A percentile compares a stretch with the other conserved stretches of the same genome.
Conservation (phyloP, 805 yeast species). For the Yamadazyma olivae region DNA sequence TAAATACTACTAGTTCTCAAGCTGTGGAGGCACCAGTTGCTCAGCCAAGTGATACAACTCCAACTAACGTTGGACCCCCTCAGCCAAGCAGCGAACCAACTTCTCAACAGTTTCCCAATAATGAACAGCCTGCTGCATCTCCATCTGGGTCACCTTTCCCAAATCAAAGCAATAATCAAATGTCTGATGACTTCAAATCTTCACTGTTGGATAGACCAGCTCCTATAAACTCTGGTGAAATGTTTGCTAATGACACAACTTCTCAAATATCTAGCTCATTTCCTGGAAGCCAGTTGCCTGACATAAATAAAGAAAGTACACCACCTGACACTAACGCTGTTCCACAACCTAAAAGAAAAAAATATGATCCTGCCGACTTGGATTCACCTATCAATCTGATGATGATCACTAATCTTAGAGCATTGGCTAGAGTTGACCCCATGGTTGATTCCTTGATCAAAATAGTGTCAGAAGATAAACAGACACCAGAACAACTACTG, state of each 20-base stretch:
- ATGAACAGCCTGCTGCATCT: background rate
- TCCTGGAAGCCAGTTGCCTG: background rate
- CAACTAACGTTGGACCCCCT: background rate
- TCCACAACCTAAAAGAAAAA: slow-evolving; percentile 3
- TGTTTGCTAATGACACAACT: background rate
- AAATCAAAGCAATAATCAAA: background rate
- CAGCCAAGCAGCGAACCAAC: background rate
- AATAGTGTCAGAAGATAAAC: slow-evolving; percentile 80
- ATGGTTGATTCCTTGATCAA: slow-evolving; percentile 73
- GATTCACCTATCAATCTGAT: slow-evolving; percentile 65
- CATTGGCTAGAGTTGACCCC: slow-evolving; percentile 73
- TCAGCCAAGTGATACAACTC: background rate
- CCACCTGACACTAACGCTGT: background rate
- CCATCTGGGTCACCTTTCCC: background rate
- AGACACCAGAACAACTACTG: slow-evolving; percentile 65
- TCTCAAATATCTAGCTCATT: background rate
- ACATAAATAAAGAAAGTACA: background rate
- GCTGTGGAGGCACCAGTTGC: background rate
- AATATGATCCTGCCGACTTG: slow-evolving; percentile 32
- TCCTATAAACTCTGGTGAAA: too few relatives aligned
- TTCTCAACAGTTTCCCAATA: background rate
- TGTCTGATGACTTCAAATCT: too few relatives aligned
- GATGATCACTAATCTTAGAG: slow-evolving; percentile 81
- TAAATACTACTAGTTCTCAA: background rate
- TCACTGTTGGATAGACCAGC: too few relatives aligned